These are phyloP conservation scores for Debaryomycetaceae sp. DNA, from an alignment of 1,139 yeast genomes.

Conservation along the genomic window DNA sequence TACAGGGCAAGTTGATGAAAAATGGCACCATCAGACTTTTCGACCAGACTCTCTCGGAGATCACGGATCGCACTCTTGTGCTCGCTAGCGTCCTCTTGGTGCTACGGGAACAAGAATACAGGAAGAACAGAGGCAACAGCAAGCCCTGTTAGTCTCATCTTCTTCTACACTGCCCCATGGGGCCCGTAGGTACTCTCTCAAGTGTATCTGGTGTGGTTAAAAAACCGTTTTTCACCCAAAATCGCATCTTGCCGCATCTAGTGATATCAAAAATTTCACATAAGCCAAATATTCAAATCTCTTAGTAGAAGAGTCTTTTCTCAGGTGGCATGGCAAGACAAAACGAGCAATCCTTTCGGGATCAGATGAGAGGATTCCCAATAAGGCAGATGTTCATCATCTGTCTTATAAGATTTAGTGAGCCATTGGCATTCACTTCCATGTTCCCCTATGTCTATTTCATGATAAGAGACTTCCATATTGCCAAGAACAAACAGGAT, in stretches of 20 bases:
- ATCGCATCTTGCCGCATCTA: no score
- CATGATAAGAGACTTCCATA: constrained; percentile 36
- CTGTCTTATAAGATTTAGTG: constrained; percentile 31
- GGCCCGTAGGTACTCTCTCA: background rate
- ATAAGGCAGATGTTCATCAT: constrained; percentile 31
- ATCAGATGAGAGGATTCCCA: constrained; percentile 33
- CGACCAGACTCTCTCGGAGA: constrained; percentile 4
- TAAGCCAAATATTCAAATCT: background rate
- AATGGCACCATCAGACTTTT: constrained; percentile 31
- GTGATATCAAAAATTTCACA: no score
- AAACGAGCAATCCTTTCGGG: constrained; percentile 13
- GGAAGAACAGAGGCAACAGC: constrained; percentile 36
- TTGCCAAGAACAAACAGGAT: constrained; percentile 32
- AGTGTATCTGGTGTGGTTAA: background rate
- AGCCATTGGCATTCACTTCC: constrained; percentile 39
- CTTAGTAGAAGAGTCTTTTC: background rate
- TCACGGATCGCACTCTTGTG: constrained; percentile 23
- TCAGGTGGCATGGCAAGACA: constrained; percentile 2
- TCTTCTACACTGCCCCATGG: background rate
- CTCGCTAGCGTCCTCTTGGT: constrained; percentile 30
- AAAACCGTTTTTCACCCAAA: background rate
- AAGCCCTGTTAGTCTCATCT: constrained; percentile 14
- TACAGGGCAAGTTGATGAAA: constrained; percentile 19
- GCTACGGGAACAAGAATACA: constrained; percentile 36
- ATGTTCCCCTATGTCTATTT: constrained; percentile 37